Percentiles rank a stretch among this genome's conserved stretches.
Evolutionary conservation across 345 rosid species (phyloP).

Genomic region (Barbarea vulgaris): DNA sequence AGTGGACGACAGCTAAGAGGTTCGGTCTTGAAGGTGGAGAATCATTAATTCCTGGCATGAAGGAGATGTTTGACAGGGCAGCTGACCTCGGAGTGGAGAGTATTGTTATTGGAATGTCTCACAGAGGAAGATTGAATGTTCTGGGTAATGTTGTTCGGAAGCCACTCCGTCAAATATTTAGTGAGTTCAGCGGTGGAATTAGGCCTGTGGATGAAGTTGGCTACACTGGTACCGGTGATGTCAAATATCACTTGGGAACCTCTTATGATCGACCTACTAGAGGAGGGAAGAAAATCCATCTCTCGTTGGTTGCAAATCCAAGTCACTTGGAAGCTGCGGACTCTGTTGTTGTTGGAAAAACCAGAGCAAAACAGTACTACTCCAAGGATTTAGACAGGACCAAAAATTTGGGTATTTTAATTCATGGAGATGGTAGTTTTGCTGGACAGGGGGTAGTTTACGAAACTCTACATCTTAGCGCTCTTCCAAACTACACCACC

Average conservation of each 20-base stretch:
- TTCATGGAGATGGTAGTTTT: conserved; percentile 93
- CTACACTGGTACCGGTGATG: conserved; percentile 90
- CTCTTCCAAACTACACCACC: conserved; percentile 79
- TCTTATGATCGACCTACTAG: conserved; percentile 89
- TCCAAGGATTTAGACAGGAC: conserved; percentile 72
- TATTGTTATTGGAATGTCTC: conserved; percentile 86
- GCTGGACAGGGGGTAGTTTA: conserved; percentile 93
- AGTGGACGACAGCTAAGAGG: conserved; percentile 87
- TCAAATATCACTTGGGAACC: conserved; percentile 86
- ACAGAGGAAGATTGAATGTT: conserved; percentile 81
- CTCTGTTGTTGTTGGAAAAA: conserved; percentile 82
- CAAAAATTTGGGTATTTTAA: conserved; percentile 73
- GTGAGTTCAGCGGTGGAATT: conserved; percentile 83
- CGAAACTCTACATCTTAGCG: conserved; percentile 87
- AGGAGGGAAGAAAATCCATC: conserved; percentile 81
- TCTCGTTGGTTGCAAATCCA: conserved; percentile 87
- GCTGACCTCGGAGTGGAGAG: conserved; percentile 86
- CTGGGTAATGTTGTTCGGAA: conserved; percentile 81
- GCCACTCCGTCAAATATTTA: conserved; percentile 78
- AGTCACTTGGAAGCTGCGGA: conserved; percentile 94
- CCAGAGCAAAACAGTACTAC: conserved; percentile 85
- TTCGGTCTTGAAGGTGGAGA: conserved; percentile 92
- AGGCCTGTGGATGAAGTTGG: conserved; percentile 88
- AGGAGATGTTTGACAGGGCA: conserved; percentile 86
- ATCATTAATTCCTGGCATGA: conserved; percentile 86